Base-by-base conservation (phyloP, 2,329 filamentous ascomycete genomes). In the Venturia nashicola region DNA sequence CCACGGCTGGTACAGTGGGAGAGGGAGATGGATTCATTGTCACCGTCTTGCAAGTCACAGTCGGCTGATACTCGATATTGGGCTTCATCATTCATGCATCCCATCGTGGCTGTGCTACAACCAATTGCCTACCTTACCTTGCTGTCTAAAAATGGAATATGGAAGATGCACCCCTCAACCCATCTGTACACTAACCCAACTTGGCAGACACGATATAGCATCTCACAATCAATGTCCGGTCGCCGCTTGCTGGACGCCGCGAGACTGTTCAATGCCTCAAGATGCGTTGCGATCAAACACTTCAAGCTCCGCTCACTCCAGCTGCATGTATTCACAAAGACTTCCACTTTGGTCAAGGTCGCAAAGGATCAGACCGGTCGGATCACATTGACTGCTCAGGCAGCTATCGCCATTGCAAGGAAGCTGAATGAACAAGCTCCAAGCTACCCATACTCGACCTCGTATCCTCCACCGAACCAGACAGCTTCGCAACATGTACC, bases 291-390 rank as follows among this genome's bases (percentile, higher is more conserved):
- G 8, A 76, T 76, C 67, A 76, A 85, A 72, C 85, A 87, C 71
- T 73, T 85, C 64, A 76, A 76, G 51, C 79, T 87, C 60, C 83
- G 84, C 27, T 77, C 80, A 63, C 79, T 81, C 63, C 85, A 89
- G 72, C 76, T 86, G 69, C 82, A 87, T 71, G 73, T 84, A 59
- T 88, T 83, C 73, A 84, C 77, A 61, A 79, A 82, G 68, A 88
- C 86, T 0, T 89, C 86, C 2, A 83, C 82, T 39, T 73, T 89
- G 59, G 83, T 84, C 36, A 85, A 83, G 71, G 82, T 82, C 16
- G 77, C 87, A 64, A 85, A 85, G 71, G 78, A 72, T 61, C 84
- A 87, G 73, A 83, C 82, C 1, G 83, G 86, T 66, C 79, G 82
- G 64, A 73, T 87, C 61, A 84, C 84, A 1, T 75, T 86, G 61